Base-by-base conservation (phyloP, 116 monocot species). In the Zostera marina region DNA sequence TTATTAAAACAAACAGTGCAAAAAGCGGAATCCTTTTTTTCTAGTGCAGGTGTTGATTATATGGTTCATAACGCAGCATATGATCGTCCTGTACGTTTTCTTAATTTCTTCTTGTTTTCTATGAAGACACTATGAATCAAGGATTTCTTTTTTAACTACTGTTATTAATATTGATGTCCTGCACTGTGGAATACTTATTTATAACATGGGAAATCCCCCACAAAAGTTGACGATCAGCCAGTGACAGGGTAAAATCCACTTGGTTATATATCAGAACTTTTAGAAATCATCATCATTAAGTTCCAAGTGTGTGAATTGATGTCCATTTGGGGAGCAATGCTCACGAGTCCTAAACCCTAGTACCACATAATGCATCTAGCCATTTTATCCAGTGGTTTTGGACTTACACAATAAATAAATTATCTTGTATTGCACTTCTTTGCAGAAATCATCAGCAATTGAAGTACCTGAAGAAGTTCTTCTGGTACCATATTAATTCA, bases 21-120 rank as follows among this genome's bases (percentile, higher is more conserved):
- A 20, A 49, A 49, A 9, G 49, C 49, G 20, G 49, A 49, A 49
- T 20, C 17, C 49, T 49, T 49, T 12, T 49, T 49, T 49, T 19
- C 49, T 49, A 17, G 49, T 49, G n/a, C 49, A 17, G 49, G 49
- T 9, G 19, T 49, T 49, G 49, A 49, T 49, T 49, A 49, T 49
- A 49, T 49, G 49, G 49, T 49, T 46, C 98, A 98, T 66, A 98
- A 98, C 83, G 98, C 98, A 56, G 91, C 91, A 20, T 87, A 67
- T 77, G 98, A 98, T 63, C 87, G 86, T 21, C 91, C 91, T 47
- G 98, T 98, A 73, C 54, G 52, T 53, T 48, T 15, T 8, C n/a
- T 24, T 43, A n/a, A 12, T 44, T 56, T 45, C 26, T 32, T 46
- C 16, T 15, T 26, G 14, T 46, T 46, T 20, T 22, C 25, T 4